phyloP scores from a whole-genome alignment of 2,329 filamentous ascomycete species.

The Venturia effusa region DNA sequence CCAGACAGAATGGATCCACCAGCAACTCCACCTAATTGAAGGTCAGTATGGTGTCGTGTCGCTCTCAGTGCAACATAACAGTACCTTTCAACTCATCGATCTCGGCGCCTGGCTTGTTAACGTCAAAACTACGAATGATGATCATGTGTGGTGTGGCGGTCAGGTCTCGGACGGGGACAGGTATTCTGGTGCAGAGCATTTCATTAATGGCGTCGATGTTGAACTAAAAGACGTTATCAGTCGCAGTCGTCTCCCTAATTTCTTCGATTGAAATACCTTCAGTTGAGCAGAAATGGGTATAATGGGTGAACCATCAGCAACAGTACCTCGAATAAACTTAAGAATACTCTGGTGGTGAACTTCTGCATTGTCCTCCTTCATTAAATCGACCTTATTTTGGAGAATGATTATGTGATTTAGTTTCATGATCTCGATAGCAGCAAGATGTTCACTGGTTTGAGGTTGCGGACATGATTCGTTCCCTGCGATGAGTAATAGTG shows the following conservation, averaged over 20 bases:
- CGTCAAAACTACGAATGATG: slow-evolving; percentile 96
- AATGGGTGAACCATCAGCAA: slow-evolving; percentile 87
- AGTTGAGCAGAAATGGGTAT: slow-evolving; percentile 96
- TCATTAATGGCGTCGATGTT: slow-evolving; percentile 99
- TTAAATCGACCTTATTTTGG: slow-evolving; percentile 98
- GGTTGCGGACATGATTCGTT: slow-evolving; percentile 89
- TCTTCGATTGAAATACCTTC: slow-evolving; percentile 51
- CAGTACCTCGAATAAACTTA: slow-evolving; percentile 96
- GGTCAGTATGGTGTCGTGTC: background rate
- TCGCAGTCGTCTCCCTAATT: slow-evolving; percentile 45
- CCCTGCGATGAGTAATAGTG: slow-evolving; percentile 13
- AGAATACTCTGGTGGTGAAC: slow-evolving; percentile 94
- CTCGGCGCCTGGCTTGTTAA: slow-evolving; percentile 98
- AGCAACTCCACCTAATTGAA: slow-evolving; percentile 64
- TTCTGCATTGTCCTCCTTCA: slow-evolving; percentile 88
- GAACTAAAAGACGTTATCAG: slow-evolving; percentile 50
- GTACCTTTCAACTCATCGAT: slow-evolving; percentile 86
- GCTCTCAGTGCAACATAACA: background rate
- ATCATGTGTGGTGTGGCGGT: slow-evolving; percentile 93
- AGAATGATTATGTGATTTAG: slow-evolving; percentile 98
- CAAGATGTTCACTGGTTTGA: slow-evolving; percentile 96
- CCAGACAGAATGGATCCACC: slow-evolving; percentile 94
- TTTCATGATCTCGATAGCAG: slow-evolving; percentile 99
- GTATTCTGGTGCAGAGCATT: slow-evolving; percentile 88
- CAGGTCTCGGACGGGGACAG: slow-evolving; percentile 81